Percentiles rank a stretch among this genome's conserved stretches.
Conservation (phyloP, 345 rosid species). For the Aurinia saxatilis region DNA sequence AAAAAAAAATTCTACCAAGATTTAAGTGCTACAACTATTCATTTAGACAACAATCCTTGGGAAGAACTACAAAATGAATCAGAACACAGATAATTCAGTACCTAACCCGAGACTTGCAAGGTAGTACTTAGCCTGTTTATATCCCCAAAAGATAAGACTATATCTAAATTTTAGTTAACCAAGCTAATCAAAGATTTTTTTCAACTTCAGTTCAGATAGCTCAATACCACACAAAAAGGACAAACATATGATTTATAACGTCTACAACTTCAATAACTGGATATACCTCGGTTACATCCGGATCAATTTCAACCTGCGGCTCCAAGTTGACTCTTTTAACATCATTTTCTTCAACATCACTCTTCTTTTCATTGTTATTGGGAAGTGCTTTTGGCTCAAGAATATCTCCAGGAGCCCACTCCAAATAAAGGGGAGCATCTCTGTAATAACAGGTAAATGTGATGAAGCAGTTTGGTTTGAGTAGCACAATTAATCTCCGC, state of each 20-base stretch:
- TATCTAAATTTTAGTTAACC: background rate
- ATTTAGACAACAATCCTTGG: no score
- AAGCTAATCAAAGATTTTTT: conserved; percentile 8
- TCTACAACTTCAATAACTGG: conserved; percentile 5
- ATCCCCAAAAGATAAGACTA: background rate
- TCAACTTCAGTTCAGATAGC: background rate
- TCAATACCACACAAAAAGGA: background rate
- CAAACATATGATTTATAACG: background rate
- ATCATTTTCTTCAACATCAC: conserved; percentile 50
- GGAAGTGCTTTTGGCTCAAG: conserved; percentile 38
- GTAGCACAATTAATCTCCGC: background rate
- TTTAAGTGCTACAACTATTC: no score
- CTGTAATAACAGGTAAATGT: conserved; percentile 34
- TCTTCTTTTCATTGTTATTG: conserved; percentile 29
- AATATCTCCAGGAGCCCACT: conserved; percentile 87
- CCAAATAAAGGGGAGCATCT: conserved; percentile 87
- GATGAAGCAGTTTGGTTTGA: background rate
- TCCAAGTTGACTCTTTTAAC: conserved; percentile 55
- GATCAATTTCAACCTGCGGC: conserved; percentile 63
- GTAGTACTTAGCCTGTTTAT: background rate
- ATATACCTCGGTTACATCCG: conserved; percentile 75
- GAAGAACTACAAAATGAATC: background rate
- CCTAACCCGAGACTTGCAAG: conserved; percentile 1
- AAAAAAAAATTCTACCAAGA: no score
- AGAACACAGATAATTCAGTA: background rate